A percentile compares a stretch with the other conserved stretches of the same genome.
Conservation (phyloP, 768 basidiomycete genomes). For the Lentinula aciculospora region DNA sequence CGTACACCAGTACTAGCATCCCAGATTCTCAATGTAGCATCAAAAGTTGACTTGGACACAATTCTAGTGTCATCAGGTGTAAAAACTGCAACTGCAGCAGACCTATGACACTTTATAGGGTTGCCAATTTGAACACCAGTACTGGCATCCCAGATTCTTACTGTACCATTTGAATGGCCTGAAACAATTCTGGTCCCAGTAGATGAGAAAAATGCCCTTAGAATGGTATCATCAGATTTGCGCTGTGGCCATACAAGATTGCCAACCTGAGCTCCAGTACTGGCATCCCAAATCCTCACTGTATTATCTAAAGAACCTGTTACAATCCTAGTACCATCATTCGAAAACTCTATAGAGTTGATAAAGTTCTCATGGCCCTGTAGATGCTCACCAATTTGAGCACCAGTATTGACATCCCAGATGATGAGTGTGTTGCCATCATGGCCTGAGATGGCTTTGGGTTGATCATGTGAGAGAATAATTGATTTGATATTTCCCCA, state of each 20-base stretch:
- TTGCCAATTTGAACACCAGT: conserved; percentile 2
- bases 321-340: background rate
- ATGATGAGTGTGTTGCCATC: background rate
- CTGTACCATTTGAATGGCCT: too few species aligned
- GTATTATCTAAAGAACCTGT: too few species aligned
- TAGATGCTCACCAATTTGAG: background rate
- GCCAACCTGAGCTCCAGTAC: too few species aligned
- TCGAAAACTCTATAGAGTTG: background rate
- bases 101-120: conserved; percentile 1
- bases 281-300: too few species aligned
- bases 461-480: too few species aligned
- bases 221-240: too few species aligned
- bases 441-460: background rate
- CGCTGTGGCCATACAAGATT: too few species aligned
- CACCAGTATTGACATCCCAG: background rate
- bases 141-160: background rate
- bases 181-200: too few species aligned
- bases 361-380: background rate
- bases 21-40: conserved; percentile 9
- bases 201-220: background rate
- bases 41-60: conserved; percentile 5
- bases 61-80: conserved; percentile 10
- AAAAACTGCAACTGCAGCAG: conserved; percentile 8
- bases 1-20: background rate
- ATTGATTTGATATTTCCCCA: too few species aligned